These are phyloP conservation scores for Puccinia triticina DNA, from an alignment of 1,284 basidiomycete species.

Conservation along the genomic window DNA sequence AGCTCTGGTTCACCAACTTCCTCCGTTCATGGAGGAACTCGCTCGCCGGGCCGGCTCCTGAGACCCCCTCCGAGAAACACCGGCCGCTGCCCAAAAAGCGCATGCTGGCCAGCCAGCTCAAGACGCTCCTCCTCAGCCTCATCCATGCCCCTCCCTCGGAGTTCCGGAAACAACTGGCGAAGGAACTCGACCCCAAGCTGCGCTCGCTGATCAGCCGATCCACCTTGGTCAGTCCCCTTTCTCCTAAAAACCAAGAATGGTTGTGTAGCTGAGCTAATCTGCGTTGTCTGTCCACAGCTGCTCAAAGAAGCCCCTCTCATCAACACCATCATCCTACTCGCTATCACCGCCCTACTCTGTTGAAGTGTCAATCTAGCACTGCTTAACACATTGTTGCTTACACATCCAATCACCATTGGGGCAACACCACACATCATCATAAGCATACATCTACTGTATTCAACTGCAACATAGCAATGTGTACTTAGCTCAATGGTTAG, in stretches of 20 bases:
- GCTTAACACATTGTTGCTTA: too few species aligned
- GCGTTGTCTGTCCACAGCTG: constrained; percentile 59
- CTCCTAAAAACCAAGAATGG: background rate
- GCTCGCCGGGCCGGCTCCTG: background rate
- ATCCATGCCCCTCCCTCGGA: background rate
- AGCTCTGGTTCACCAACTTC: constrained; percentile 45
- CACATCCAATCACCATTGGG: too few species aligned
- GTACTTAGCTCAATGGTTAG: too few species aligned
- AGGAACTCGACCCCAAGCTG: background rate
- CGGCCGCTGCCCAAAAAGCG: background rate
- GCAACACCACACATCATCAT: too few species aligned
- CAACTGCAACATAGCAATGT: too few species aligned
- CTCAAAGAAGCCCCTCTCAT: constrained; percentile 65
- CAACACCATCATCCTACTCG: constrained; percentile 65
- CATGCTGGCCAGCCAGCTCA: background rate
- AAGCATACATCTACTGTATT: too few species aligned
- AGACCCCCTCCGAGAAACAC: background rate
- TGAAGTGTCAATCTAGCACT: too few species aligned
- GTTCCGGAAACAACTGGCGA: background rate
- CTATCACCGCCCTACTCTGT: constrained; percentile 64
- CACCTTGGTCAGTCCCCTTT: background rate
- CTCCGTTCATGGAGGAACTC: constrained; percentile 19
- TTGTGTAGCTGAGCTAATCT: too few species aligned
- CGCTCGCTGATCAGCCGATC: background rate
- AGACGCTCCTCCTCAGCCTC: background rate